These are phyloP conservation scores for Narthecium ossifragum DNA, from an alignment of 106 monocot genomes.

Conservation along the genomic window DNA sequence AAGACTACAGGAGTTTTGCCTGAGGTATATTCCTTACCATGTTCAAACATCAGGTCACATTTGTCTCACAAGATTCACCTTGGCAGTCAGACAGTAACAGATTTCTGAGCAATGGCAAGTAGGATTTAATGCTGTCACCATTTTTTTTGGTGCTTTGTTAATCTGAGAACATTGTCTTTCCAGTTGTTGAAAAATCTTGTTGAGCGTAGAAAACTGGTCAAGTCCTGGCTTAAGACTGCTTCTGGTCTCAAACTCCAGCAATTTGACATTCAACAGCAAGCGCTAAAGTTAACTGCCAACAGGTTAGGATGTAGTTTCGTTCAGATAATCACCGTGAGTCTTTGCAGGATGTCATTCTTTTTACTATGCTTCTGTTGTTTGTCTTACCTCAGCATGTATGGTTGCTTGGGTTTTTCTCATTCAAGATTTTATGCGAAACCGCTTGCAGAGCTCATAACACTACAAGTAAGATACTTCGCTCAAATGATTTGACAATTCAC, in stretches of 20 bases:
- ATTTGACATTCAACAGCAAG: constrained; percentile 95
- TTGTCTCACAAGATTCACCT: no score
- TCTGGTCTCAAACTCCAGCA: constrained; percentile 81
- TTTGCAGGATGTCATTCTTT: no score
- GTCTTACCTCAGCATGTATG: constrained; percentile 78
- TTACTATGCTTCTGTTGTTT: constrained; percentile 2
- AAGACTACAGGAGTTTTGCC: constrained; percentile 72
- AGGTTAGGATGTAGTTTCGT: constrained; percentile 34
- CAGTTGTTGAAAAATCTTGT: constrained; percentile 83
- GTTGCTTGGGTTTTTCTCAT: constrained; percentile 93
- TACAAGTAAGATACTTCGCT: constrained; percentile 48
- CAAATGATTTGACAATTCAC: no score
- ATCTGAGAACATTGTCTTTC: neutral
- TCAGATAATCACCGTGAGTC: no score
- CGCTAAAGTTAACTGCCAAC: constrained; percentile 95
- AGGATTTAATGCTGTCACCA: neutral
- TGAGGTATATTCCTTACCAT: constrained; percentile 45
- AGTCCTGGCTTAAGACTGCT: constrained; percentile 81
- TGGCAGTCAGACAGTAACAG: no score
- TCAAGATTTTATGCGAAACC: constrained; percentile 98
- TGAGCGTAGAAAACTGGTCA: constrained; percentile 86
- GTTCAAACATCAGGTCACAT: no score
- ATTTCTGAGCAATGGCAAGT: no score
- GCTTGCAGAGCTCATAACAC: constrained; percentile 94
- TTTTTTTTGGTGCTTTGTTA: neutral